phyloP scores from a whole-genome alignment of 768 basidiomycete genomes.

The Hebeloma cylindrosporum region DNA sequence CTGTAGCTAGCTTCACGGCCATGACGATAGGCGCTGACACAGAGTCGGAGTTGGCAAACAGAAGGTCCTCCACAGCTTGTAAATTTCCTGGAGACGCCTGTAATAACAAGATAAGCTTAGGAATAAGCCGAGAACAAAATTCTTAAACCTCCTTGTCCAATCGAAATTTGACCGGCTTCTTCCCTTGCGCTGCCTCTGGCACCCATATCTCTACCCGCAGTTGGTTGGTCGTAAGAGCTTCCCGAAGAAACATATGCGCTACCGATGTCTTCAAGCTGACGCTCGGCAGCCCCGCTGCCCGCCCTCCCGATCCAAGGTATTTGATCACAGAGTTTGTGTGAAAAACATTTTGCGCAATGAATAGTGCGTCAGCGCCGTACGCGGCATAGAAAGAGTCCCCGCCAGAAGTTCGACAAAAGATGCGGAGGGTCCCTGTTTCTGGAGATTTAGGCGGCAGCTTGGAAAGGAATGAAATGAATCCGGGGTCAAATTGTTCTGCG shows the following conservation, averaged over 20 bases:
- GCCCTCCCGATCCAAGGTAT: slow-evolving; percentile 72
- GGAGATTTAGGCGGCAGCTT: slow-evolving; percentile 66
- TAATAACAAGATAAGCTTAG: background rate
- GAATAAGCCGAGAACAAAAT: slow-evolving; percentile 14
- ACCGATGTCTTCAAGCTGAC: slow-evolving; percentile 76
- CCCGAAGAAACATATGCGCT: slow-evolving; percentile 81
- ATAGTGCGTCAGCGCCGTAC: slow-evolving; percentile 87
- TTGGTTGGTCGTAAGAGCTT: slow-evolving; percentile 87
- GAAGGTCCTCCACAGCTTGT: slow-evolving; percentile 74
- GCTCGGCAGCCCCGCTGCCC: slow-evolving; percentile 62
- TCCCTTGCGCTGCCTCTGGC: slow-evolving; percentile 70
- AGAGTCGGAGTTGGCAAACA: slow-evolving; percentile 83
- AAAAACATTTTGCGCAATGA: slow-evolving; percentile 79
- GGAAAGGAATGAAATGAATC: slow-evolving; percentile 72
- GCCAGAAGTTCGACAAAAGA: slow-evolving; percentile 67
- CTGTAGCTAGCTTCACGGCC: slow-evolving; percentile 75
- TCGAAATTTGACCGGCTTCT: slow-evolving; percentile 72
- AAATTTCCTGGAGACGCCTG: slow-evolving; percentile 66
- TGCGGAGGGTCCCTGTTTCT: slow-evolving; percentile 77
- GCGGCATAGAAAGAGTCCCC: slow-evolving; percentile 78
- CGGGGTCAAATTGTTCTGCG: slow-evolving; percentile 70
- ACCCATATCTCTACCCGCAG: slow-evolving; percentile 91
- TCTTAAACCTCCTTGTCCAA: slow-evolving; percentile 82
- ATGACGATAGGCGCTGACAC: slow-evolving; percentile 84
- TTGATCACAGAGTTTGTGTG: slow-evolving; percentile 92